phyloP scores from a whole-genome alignment of 306 rosid species.

The Corylus avellana region DNA sequence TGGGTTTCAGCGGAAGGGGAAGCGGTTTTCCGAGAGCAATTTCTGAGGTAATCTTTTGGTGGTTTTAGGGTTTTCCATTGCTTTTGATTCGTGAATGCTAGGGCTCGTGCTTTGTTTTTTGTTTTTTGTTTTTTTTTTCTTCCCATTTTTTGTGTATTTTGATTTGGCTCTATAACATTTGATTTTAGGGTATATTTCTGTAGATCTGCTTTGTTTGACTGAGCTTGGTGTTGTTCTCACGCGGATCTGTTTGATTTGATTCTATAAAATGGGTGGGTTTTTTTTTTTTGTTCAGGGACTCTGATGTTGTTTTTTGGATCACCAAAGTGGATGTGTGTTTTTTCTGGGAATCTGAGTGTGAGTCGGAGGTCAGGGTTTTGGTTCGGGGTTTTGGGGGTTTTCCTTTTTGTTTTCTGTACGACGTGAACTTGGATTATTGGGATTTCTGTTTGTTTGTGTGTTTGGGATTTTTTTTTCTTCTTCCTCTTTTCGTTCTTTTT shows the following conservation, averaged over 20 bases:
- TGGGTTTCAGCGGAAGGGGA: too few species aligned
- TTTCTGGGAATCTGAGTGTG: background rate
- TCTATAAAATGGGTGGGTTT: background rate
- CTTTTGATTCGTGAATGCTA: background rate
- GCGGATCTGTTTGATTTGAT: constrained; percentile 26
- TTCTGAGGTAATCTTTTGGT: constrained; percentile 24
- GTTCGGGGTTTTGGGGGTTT: background rate
- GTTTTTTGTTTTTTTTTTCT: background rate
- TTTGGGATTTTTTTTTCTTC: background rate
- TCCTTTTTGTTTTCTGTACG: background rate
- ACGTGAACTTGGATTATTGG: background rate
- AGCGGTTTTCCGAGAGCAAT: background rate
- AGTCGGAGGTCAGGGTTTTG: background rate
- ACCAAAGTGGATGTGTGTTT: background rate
- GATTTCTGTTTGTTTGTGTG: background rate
- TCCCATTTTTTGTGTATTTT: background rate
- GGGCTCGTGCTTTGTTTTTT: too few species aligned
- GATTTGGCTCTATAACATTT: background rate
- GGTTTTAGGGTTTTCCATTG: constrained; percentile 18
- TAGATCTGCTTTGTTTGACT: constrained; percentile 29
- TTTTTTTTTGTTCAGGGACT: background rate
- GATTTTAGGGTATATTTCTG: background rate
- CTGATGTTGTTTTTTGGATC: background rate
- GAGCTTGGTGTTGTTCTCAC: background rate
- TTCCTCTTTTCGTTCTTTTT: accelerated